A percentile compares a stretch with the other conserved stretches of the same genome.
Evolutionary conservation across 2,329 filamentous ascomycete species (phyloP).

Genomic region (Talaromyces sp.): DNA sequence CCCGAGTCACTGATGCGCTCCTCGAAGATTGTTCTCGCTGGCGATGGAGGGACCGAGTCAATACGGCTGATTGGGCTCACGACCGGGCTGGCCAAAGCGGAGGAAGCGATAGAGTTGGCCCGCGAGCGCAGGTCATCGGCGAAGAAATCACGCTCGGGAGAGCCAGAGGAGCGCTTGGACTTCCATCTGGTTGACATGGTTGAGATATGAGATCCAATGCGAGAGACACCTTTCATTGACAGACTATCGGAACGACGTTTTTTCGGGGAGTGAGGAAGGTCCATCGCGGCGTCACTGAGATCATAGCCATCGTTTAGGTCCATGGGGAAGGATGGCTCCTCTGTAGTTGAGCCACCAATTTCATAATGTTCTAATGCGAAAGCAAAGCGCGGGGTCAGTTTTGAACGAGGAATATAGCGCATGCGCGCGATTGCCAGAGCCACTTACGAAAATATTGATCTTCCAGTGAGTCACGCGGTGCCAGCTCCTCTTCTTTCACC

Average conservation of each 20-base stretch:
- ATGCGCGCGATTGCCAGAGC: no score
- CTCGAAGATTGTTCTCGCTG: conserved; percentile 65
- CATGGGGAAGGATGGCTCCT: conserved; percentile 34
- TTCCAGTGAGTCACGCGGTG: conserved; percentile 58
- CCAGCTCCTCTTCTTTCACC: conserved; percentile 77
- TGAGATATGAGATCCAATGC: conserved; percentile 69
- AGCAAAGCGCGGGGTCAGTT: no score
- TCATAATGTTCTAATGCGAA: conserved; percentile 39
- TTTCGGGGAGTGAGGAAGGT: conserved; percentile 57
- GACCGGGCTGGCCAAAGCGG: conserved; percentile 41
- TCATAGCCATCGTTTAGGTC: conserved; percentile 41
- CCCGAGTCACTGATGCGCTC: conserved; percentile 54
- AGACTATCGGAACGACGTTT: conserved; percentile 56
- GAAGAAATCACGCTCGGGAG: conserved; percentile 32
- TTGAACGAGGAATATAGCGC: no score
- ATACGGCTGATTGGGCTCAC: conserved; percentile 39
- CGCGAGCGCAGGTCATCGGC: conserved; percentile 42
- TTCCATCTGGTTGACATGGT: conserved; percentile 64
- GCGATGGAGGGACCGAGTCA: conserved; percentile 63
- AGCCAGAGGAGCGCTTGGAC: conserved; percentile 41
- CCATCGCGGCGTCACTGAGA: conserved; percentile 67
- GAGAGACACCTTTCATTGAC: conserved; percentile 58
- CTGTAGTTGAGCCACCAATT: conserved; percentile 28
- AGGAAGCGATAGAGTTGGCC: conserved; percentile 45
- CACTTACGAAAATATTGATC: conserved; percentile 74